These are phyloP conservation scores for Capronia epimyces DNA, from an alignment of 2,329 filamentous ascomycete genomes.

Conservation along the genomic window DNA sequence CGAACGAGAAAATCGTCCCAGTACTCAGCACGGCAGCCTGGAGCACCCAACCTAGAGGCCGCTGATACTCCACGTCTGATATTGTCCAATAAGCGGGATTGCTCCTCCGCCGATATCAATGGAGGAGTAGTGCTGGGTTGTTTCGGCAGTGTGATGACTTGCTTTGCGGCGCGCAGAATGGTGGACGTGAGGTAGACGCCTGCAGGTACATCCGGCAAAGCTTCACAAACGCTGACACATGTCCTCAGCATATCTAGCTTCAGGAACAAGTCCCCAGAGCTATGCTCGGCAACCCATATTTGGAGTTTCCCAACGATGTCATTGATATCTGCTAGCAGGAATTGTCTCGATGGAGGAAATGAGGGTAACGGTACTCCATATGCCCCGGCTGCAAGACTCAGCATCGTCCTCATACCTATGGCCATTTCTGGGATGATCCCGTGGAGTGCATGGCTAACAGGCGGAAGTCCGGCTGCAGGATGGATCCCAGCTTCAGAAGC, in stretches of 20 bases:
- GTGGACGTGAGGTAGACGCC: conserved; percentile 84
- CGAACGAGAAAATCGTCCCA: conserved; percentile 96
- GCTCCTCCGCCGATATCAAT: conserved; percentile 61
- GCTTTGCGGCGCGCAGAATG: conserved; percentile 68
- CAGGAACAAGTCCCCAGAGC: conserved; percentile 70
- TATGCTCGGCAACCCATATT: conserved; percentile 29
- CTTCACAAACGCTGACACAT: conserved; percentile 92
- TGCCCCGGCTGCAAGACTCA: conserved; percentile 38
- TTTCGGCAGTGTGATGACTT: conserved; percentile 67
- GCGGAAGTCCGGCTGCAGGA: conserved; percentile 78
- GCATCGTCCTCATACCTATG: conserved; percentile 39
- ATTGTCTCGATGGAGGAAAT: conserved; percentile 3
- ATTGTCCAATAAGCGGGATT: conserved; percentile 74
- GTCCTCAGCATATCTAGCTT: conserved; percentile 82
- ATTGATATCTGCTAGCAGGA: conserved; percentile 8
- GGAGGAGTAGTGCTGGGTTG: conserved; percentile 32
- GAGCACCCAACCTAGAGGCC: conserved; percentile 67
- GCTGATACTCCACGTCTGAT: conserved; percentile 77
- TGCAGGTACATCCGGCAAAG: conserved; percentile 82
- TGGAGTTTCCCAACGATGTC: conserved; percentile 10
- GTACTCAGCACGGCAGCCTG: conserved; percentile 71
- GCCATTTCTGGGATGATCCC: conserved; percentile 30
- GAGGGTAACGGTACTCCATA: conserved; percentile 37
- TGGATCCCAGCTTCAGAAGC: conserved; percentile 96
- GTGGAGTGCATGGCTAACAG: conserved; percentile 51